A percentile compares a stretch with the other conserved stretches of the same genome.
Conservation (phyloP, 2,329 filamentous ascomycete species). For the Aspergillus novoparasiticus region DNA sequence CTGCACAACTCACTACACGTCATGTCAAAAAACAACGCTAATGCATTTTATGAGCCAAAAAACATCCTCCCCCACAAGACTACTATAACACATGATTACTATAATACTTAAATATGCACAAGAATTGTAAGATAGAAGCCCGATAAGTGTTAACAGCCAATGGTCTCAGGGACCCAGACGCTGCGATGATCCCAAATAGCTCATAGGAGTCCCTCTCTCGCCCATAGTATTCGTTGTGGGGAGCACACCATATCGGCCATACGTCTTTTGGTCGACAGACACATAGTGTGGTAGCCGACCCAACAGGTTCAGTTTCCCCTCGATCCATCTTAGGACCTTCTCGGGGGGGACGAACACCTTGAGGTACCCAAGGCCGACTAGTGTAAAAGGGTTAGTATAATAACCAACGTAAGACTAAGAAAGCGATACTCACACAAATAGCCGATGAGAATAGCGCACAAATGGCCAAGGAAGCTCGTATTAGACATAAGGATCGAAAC, state of each 20-base stretch:
- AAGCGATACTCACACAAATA: conserved; percentile 71
- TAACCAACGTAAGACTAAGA: background rate
- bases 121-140: conserved; percentile 21
- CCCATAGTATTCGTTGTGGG: conserved; percentile 55
- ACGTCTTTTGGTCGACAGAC: conserved; percentile 93
- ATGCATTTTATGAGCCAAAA: conserved; percentile 6
- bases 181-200: conserved; percentile 65
- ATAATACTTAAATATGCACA: conserved; percentile 33
- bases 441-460: conserved; percentile 80
- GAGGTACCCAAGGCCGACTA: conserved; percentile 83
- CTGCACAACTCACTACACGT: conserved; percentile 28
- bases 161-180: conserved; percentile 66
- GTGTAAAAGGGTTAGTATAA: conserved; percentile 13
- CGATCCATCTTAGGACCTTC: conserved; percentile 82
- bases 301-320: conserved; percentile 82
- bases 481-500: conserved; percentile 76
- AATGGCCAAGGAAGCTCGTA: conserved; percentile 82
- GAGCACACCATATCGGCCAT: conserved; percentile 86
- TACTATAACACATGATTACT: conserved; percentile 14
- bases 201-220: conserved; percentile 51
- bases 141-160: conserved; percentile 1
- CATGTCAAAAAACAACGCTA: background rate
- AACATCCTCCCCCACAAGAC: background rate
- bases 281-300: conserved; percentile 87
- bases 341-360: conserved; percentile 89